phyloP scores from a whole-genome alignment of 306 rosid genomes.

The Calophaca sinica region DNA sequence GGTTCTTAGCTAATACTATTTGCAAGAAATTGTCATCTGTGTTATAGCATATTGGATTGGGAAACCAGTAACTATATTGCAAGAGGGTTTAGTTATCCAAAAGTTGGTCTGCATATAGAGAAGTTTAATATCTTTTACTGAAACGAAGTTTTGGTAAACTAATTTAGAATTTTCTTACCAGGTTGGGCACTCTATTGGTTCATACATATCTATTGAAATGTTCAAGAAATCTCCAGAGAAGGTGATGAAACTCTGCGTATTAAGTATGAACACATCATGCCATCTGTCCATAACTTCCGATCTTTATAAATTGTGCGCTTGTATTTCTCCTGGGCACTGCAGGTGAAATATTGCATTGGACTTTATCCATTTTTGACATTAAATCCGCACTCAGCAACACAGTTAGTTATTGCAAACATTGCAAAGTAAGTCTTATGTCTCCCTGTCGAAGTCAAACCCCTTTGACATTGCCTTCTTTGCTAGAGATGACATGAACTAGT shows the following conservation, averaged over 20 bases:
- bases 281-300: constrained; percentile 43
- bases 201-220: constrained; percentile 71
- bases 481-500: constrained; percentile 27
- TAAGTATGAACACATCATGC: constrained; percentile 22
- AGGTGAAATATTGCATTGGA: constrained; percentile 79
- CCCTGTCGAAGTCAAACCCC: constrained; percentile 1
- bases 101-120: constrained; percentile 30
- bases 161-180: constrained; percentile 48
- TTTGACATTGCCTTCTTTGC: constrained; percentile 36
- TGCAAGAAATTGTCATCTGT: constrained; percentile 4
- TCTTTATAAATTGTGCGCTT: constrained; percentile 37
- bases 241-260: constrained; percentile 58
- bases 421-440: constrained; percentile 54
- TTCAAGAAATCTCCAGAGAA: constrained; percentile 62
- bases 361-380: constrained; percentile 88
- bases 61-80: constrained; percentile 7
- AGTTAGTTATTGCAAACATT: constrained; percentile 59
- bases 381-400: constrained; percentile 62
- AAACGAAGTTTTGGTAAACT: constrained; percentile 41
- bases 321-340: constrained; percentile 44
- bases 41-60: constrained; percentile 14
- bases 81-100: constrained; percentile 25
- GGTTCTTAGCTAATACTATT: constrained; percentile 28
- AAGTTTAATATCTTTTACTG: constrained; percentile 32
- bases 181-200: constrained; percentile 96